phyloP scores from a whole-genome alignment of 192 early-diverging fungal genomes.

The Gaertneriomyces semiglobifer region DNA sequence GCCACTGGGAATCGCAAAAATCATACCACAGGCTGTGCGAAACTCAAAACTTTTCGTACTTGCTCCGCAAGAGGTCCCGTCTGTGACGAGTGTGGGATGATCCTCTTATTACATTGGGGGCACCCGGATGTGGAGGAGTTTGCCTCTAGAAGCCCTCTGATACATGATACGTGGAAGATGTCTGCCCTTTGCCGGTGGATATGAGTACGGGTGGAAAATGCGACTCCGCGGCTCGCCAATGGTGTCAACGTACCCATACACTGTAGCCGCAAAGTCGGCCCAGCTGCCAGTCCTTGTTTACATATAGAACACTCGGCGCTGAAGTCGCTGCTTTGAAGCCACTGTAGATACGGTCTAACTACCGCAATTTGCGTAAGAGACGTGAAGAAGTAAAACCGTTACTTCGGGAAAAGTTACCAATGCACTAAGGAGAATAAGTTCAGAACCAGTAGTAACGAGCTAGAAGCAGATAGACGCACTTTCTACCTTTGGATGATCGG shows the following conservation, averaged over 20 bases:
- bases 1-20: too few species aligned
- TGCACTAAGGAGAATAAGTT: not conserved
- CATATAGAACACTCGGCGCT: conserved; percentile 50
- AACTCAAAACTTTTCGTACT: too few species aligned
- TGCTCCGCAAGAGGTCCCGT: too few species aligned
- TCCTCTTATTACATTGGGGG: too few species aligned
- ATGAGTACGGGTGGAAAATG: not conserved
- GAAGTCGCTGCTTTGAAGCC: conserved; percentile 58
- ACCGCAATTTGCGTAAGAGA: conserved; percentile 8
- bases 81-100: too few species aligned
- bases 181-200: too few species aligned
- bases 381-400: not conserved
- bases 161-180: too few species aligned
- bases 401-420: not conserved
- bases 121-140: too few species aligned
- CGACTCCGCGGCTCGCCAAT: not conserved
- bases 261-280: conserved; percentile 40
- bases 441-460: not conserved
- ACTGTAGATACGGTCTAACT: conserved; percentile 53
- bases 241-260: conserved; percentile 41
- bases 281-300: conserved; percentile 29
- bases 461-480: conserved; percentile 1
- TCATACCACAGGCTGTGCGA: too few species aligned
- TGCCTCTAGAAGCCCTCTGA: too few species aligned
- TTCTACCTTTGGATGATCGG: conserved; percentile 17